Base-by-base conservation (phyloP, 2,329 filamentous ascomycete species). In the Trichoderma endophyticum region DNA sequence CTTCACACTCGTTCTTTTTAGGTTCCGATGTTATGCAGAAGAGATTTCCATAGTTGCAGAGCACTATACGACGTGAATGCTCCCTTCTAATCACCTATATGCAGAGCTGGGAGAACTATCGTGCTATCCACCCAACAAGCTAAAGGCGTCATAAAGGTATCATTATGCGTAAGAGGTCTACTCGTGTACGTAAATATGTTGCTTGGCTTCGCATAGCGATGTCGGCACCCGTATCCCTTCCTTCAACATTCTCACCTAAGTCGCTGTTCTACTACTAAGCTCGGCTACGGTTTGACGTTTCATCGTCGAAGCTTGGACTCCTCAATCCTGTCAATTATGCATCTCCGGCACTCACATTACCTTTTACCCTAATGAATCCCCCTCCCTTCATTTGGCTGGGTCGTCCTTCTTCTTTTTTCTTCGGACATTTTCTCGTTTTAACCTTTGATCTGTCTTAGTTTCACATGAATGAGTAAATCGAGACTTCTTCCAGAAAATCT, bases 191-290 rank as follows among this genome's bases (percentile, higher is more conserved):
- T 59, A 30, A 21, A n/a, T 4, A 0, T 30, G 1, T 59, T 18
- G 64, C 32, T 59, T 43, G 15, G 48, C n/a, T 21, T 12, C 30
- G 21, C 15, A 18, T 54, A 36, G 57, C 66, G 57, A 62, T 54
- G 56, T 70, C 66, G 57, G 57, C 34, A 36, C 57, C 32, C 14
- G 36, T 24, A 34, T 15, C 66, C 24, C 18, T 61, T 57, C 57
- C 28, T 36, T 15, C 39, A 36, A 30, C 5, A 34, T 11, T 70
- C 68, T 70, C 18, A 70, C 60, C 68, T 64, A 48, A 70, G 68
- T 70, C 60, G 60, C 26, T 18, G 14, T 7, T 15, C 12, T 64
- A 39, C 68, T 64, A 64, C 60, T 70, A 70, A 70, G 68, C 68
- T 34, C 30, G 36, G 34, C 11, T 43, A 24, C 24, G 4, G 24